Conservation (phyloP, 306 rosid genomes). For the Purshia tridentata region DNA sequence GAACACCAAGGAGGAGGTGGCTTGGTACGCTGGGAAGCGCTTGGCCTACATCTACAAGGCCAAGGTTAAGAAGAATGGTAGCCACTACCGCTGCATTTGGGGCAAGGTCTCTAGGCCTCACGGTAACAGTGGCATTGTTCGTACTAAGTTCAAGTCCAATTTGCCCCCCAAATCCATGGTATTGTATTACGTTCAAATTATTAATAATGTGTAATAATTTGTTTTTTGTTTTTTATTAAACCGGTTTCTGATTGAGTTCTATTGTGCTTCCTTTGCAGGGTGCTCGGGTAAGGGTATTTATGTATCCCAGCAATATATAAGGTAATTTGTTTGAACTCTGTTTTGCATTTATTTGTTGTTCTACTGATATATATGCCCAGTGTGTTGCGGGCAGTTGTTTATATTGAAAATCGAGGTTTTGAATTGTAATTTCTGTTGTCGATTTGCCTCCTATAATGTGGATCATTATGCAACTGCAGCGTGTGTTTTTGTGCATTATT, state of each 20-base stretch:
- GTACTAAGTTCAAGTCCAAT: slow-evolving; percentile 89
- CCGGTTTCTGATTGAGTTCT: slow-evolving; percentile 10
- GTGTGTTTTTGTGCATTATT: neutral
- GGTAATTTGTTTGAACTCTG: slow-evolving; percentile 26
- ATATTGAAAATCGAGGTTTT: neutral
- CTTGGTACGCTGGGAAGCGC: slow-evolving; percentile 79
- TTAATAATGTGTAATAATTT: neutral
- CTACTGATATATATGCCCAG: neutral
- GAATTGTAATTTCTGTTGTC: neutral
- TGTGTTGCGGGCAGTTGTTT: neutral
- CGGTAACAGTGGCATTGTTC: slow-evolving; percentile 87
- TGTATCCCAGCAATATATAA: slow-evolving; percentile 91
- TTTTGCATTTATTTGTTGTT: neutral
- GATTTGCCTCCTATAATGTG: neutral
- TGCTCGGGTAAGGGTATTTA: slow-evolving; percentile 78
- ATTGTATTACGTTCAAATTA: neutral
- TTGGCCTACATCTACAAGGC: slow-evolving; percentile 93
- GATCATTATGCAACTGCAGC: neutral
- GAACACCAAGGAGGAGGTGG: slow-evolving; percentile 91
- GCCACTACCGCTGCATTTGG: slow-evolving; percentile 91
- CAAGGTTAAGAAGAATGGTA: slow-evolving; percentile 77
- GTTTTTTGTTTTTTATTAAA: neutral
- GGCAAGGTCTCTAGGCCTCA: slow-evolving; percentile 90
- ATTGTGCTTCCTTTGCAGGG: slow-evolving; percentile 50
- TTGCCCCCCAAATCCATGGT: slow-evolving; percentile 95